Percentiles rank a stretch among this genome's conserved stretches.
phyloP scores from a whole-genome alignment of 2,329 filamentous ascomycete genomes.

The Grosmannia huntii region DNA sequence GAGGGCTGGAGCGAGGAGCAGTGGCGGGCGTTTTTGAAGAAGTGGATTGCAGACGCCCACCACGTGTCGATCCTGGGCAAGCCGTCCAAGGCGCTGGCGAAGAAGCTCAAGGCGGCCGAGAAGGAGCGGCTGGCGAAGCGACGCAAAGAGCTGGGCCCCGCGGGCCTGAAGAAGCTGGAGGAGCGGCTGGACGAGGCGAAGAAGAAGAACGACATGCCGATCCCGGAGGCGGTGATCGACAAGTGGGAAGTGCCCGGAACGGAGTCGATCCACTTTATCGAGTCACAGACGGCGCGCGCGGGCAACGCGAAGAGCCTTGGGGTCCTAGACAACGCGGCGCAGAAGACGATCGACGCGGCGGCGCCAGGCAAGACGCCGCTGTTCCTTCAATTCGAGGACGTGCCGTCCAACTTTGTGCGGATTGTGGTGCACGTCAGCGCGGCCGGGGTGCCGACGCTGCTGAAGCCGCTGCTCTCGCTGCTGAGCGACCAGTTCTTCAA shows the following conservation, averaged over 20 bases:
- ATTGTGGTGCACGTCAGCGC: conserved; percentile 73
- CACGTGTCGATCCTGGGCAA: conserved; percentile 83
- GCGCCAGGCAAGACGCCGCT: conserved; percentile 38
- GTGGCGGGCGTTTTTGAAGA: conserved; percentile 71
- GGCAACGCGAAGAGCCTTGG: conserved; percentile 66
- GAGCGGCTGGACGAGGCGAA: conserved; percentile 73
- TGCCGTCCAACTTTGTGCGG: conserved; percentile 84
- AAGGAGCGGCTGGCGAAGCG: conserved; percentile 65
- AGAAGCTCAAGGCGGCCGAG: conserved; percentile 71
- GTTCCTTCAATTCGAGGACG: conserved; percentile 95
- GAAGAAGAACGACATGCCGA: conserved; percentile 74
- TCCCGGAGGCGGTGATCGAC: conserved; percentile 70
- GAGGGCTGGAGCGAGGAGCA: conserved; percentile 70
- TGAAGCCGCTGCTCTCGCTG: conserved; percentile 72
- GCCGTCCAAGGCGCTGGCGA: conserved; percentile 67
- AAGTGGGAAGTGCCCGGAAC: conserved; percentile 71
- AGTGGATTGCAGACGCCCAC: conserved; percentile 73
- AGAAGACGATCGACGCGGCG: conserved; percentile 62
- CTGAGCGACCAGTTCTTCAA: conserved; percentile 94
- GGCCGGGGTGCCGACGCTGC: conserved; percentile 59
- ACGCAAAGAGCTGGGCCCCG: conserved; percentile 65
- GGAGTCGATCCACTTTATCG: conserved; percentile 89
- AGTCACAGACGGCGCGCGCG: conserved; percentile 71
- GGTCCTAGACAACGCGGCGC: conserved; percentile 52
- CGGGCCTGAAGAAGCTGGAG: conserved; percentile 63